Conservation (phyloP, 2,329 filamentous ascomycete species). For the Curvularia sp. region DNA sequence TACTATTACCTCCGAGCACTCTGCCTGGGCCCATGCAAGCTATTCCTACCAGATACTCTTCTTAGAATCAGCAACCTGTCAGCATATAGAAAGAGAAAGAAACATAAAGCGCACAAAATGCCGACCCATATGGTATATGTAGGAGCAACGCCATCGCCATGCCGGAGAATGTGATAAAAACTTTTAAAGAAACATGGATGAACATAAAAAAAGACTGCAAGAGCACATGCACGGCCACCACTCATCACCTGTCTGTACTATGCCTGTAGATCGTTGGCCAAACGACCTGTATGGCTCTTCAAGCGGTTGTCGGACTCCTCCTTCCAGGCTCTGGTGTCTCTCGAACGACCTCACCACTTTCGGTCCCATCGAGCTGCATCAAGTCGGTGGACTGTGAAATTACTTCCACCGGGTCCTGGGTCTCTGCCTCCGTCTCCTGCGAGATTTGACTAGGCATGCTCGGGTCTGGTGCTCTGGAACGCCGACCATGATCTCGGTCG, state of each 20-base stretch:
- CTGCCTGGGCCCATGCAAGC: neutral
- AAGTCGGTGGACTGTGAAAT: conserved; percentile 15
- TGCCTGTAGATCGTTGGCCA: neutral
- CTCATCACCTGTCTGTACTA: neutral
- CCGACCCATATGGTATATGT: conserved; percentile 1
- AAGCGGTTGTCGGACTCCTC: conserved; percentile 63
- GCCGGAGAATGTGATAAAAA: conserved; percentile 1
- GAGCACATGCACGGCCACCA: neutral
- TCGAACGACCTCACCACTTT: conserved; percentile 2
- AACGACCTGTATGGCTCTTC: neutral
- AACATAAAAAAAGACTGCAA: neutral
- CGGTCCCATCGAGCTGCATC: conserved; percentile 12
- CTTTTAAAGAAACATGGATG: neutral
- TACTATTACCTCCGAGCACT: neutral
- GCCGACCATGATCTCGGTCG: conserved; percentile 5
- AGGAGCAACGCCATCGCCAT: conserved; percentile 12
- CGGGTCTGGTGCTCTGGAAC: conserved; percentile 1
- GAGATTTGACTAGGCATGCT: neutral
- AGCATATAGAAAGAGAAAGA: neutral
- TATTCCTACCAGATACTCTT: neutral
- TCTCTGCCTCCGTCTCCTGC: neutral
- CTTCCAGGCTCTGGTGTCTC: conserved; percentile 18
- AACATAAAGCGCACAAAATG: neutral
- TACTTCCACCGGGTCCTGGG: conserved; percentile 13
- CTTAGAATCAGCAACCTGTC: neutral